Conservation (phyloP, 1,284 basidiomycete species). For the Ceratobasidium sp. region DNA sequence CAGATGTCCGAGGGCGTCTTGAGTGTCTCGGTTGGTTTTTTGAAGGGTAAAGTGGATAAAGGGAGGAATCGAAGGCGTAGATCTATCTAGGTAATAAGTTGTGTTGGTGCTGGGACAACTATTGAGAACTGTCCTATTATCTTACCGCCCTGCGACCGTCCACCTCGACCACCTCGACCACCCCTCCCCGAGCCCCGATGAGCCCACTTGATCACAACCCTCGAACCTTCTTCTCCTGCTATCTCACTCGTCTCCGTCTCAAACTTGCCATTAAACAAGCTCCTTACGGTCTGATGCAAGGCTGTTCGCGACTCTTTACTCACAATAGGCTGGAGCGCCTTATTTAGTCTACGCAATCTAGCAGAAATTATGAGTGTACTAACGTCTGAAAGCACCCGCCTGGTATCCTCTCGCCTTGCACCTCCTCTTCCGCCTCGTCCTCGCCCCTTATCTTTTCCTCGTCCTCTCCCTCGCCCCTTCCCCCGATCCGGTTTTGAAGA, state of each 20-base stretch:
- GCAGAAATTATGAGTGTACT: constrained; percentile 47
- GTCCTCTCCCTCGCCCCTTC: constrained; percentile 56
- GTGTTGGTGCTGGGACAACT: constrained; percentile 51
- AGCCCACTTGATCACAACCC: constrained; percentile 82
- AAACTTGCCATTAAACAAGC: constrained; percentile 85
- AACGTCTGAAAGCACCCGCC: constrained; percentile 86
- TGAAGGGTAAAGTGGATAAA: constrained; percentile 98
- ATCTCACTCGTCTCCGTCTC: constrained; percentile 80
- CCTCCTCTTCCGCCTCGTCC: constrained; percentile 59
- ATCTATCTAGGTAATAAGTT: constrained; percentile 23
- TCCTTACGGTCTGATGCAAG: constrained; percentile 86
- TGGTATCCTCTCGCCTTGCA: constrained; percentile 67
- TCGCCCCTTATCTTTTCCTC: constrained; percentile 63
- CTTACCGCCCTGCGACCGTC: constrained; percentile 48
- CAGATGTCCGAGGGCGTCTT: constrained; percentile 89
- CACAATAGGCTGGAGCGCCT: constrained; percentile 75
- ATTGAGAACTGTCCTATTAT: constrained; percentile 49
- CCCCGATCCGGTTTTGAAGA: constrained; percentile 49
- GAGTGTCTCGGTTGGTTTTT: constrained; percentile 98
- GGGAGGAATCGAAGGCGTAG: constrained; percentile 64
- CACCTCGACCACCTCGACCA: constrained; percentile 61
- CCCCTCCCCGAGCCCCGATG: constrained; percentile 60
- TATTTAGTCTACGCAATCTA: background rate
- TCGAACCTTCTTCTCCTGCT: constrained; percentile 70
- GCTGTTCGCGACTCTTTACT: constrained; percentile 86